Percentiles rank a stretch among this genome's conserved stretches.
phyloP scores from a whole-genome alignment of 192 early-diverging fungal species.

The Diversispora eburnea region DNA sequence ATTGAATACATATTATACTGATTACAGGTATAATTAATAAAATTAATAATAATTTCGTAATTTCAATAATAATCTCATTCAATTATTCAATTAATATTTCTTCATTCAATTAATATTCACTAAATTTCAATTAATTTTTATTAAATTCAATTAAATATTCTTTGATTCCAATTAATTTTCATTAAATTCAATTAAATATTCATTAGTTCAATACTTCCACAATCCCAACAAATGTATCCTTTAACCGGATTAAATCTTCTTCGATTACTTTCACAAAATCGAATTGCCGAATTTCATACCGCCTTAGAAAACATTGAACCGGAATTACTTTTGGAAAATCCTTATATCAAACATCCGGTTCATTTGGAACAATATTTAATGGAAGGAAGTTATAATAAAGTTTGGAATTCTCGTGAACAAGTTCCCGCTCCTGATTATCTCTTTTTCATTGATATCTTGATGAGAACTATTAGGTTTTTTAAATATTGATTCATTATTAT shows the following conservation, averaged over 20 bases:
- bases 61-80: conserved; percentile 16
- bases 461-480: conserved; percentile 80
- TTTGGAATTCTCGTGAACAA: conserved; percentile 86
- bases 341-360: conserved; percentile 87
- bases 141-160: neutral
- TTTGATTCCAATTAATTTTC: neutral
- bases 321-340: conserved; percentile 71
- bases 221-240: conserved; percentile 82
- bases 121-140: no score
- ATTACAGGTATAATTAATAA: conserved; percentile 55
- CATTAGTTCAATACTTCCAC: conserved; percentile 49
- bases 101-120: no score
- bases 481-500: neutral
- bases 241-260: conserved; percentile 91
- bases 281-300: conserved; percentile 98
- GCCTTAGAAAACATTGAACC: conserved; percentile 87
- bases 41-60: neutral
- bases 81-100: no score
- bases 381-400: conserved; percentile 97
- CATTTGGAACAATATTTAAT: conserved; percentile 95
- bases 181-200: neutral
- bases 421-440: conserved; percentile 89
- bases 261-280: conserved; percentile 88
- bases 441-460: conserved; percentile 94
- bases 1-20: conserved; percentile 84